A percentile compares a stretch with the other conserved stretches of the same genome.
Evolutionary conservation across 345 rosid species (phyloP).

Genomic region (Hibiscus mutabilis): DNA sequence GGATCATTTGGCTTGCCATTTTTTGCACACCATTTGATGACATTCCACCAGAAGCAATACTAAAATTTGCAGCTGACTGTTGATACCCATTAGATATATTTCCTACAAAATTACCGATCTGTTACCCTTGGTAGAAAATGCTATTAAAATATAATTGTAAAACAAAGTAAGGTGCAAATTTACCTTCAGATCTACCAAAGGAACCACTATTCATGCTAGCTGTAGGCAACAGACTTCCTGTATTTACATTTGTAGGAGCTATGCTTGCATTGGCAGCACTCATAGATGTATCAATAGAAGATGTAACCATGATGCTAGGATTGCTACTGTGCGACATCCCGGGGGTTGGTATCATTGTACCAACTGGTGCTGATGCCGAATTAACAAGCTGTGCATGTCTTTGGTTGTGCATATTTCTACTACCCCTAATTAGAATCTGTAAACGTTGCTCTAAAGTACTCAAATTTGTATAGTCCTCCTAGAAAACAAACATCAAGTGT

Average conservation of each 20-base stretch:
- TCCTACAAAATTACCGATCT: slow-evolving; percentile 39
- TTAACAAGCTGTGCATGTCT: slow-evolving; percentile 43
- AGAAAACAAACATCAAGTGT: slow-evolving; percentile 19
- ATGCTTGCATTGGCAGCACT: slow-evolving; percentile 40
- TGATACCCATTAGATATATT: slow-evolving; percentile 58
- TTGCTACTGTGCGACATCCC: slow-evolving; percentile 63
- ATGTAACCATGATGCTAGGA: slow-evolving; percentile 40
- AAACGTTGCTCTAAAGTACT: slow-evolving; percentile 66
- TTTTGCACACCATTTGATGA: slow-evolving; percentile 58
- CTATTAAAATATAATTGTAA: slow-evolving; percentile 9
- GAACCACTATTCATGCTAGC: slow-evolving; percentile 51
- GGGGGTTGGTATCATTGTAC: slow-evolving; percentile 91
- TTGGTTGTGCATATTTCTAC: slow-evolving; percentile 35
- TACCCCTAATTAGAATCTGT: slow-evolving; percentile 36
- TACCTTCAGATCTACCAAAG: slow-evolving; percentile 44
- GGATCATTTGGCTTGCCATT: slow-evolving; percentile 78
- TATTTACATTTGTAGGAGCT: slow-evolving; percentile 38
- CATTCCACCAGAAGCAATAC: slow-evolving; percentile 72
- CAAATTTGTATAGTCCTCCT: slow-evolving; percentile 81
- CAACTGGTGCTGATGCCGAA: slow-evolving; percentile 50
- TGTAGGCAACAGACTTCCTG: slow-evolving; percentile 42
- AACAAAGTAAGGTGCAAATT: slow-evolving; percentile 14
- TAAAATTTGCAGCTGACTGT: slow-evolving; percentile 53
- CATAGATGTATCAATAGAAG: slow-evolving; percentile 57
- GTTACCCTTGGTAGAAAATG: slow-evolving; percentile 6